Conservation (phyloP, 129 eudicot species). For the Ambrosia artemisiifolia region DNA sequence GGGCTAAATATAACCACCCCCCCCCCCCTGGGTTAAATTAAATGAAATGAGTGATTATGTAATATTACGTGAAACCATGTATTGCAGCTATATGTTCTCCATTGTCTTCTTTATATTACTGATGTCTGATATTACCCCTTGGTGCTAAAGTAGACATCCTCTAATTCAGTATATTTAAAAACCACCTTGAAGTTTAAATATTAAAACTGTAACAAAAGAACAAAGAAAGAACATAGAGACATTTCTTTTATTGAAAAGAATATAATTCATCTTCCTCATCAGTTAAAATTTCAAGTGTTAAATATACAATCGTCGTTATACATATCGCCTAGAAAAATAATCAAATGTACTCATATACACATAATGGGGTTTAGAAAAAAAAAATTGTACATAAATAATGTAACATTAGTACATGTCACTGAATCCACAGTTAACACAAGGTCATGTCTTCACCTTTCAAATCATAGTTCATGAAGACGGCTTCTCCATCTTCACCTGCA, state of each 20-base stretch:
- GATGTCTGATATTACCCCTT: too few species aligned
- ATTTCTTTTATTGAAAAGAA: neutral
- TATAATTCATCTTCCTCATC: slow-evolving; percentile 2
- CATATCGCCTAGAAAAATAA: slow-evolving; percentile 22
- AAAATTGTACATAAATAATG: neutral
- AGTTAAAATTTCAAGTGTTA: neutral
- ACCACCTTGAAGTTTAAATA: too few species aligned
- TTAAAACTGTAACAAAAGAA: neutral
- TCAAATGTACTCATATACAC: slow-evolving; percentile 17
- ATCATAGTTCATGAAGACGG: slow-evolving; percentile 15
- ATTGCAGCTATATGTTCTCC: too few species aligned
- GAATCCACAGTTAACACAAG: slow-evolving; percentile 1
- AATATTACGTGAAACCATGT: too few species aligned
- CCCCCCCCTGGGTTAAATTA: too few species aligned
- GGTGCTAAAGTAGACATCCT: too few species aligned
- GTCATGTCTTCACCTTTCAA: neutral
- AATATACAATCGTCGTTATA: slow-evolving; percentile 16
- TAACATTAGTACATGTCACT: slow-evolving; percentile 16
- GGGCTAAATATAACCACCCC: too few species aligned
- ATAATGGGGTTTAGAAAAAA: neutral
- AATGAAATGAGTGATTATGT: too few species aligned
- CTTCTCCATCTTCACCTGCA: slow-evolving; percentile 35
- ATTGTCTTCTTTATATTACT: too few species aligned
- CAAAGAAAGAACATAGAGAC: neutral
- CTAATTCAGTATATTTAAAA: too few species aligned